Conservation (phyloP, 2,329 filamentous ascomycete genomes). For the Chaetomium strumarium region DNA sequence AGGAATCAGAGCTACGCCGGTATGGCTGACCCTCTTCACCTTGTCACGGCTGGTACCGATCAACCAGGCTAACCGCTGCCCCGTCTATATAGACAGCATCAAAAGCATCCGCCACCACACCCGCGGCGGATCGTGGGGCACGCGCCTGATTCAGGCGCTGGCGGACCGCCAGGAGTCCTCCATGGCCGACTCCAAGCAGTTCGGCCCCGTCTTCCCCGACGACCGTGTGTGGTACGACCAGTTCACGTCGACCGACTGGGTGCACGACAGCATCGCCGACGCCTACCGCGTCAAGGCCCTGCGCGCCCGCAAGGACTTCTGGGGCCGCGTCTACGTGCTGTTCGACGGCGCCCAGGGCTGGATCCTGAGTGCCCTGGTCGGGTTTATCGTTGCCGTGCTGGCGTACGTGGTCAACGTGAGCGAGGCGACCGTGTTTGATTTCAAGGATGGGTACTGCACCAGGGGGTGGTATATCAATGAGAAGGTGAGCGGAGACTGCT, state of each 20-base stretch:
- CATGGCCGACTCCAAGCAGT: conserved; percentile 59
- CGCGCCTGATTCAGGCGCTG: conserved; percentile 57
- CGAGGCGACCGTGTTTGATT: conserved; percentile 80
- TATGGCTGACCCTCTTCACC: conserved; percentile 4
- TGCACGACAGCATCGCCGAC: conserved; percentile 94
- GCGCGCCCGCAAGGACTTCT: conserved; percentile 73
- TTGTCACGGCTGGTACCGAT: no score
- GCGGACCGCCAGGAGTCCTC: conserved; percentile 49
- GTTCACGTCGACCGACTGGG: conserved; percentile 96
- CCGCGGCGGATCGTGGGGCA: conserved; percentile 53
- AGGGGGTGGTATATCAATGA: conserved; percentile 67
- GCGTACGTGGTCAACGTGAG: conserved; percentile 87
- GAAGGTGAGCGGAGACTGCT: conserved; percentile 37
- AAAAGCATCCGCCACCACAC: conserved; percentile 45
- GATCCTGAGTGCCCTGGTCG: conserved; percentile 87
- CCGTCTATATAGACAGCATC: conserved; percentile 31
- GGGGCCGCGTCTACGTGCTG: conserved; percentile 68
- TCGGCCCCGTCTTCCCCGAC: conserved; percentile 62
- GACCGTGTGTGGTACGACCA: conserved; percentile 98
- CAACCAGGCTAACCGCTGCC: conserved; percentile 6
- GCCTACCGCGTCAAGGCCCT: conserved; percentile 82
- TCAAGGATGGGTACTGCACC: conserved; percentile 81
- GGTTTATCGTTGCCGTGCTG: conserved; percentile 74
- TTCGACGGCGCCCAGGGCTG: conserved; percentile 90
- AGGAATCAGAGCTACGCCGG: conserved; percentile 29